Conservation (phyloP, 208 protist genomes). For the Histomonas meleagridis region DNA sequence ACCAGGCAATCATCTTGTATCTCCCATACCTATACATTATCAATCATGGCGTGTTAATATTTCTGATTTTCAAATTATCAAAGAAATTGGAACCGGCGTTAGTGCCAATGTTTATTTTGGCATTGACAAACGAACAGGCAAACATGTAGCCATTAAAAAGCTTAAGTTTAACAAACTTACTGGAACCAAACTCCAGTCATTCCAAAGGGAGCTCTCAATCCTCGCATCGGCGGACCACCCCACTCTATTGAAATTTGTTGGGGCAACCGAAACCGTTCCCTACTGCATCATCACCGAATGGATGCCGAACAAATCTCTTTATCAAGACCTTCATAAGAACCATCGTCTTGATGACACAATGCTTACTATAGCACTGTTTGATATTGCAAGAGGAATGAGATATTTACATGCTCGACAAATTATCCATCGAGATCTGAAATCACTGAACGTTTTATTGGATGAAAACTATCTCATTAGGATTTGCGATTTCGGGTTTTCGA, state of each 20-base stretch:
- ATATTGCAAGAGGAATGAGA: not conserved
- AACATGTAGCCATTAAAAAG: not conserved
- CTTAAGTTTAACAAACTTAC: not conserved
- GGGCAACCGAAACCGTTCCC: not conserved
- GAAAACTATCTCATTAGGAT: not conserved
- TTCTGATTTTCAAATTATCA: not conserved
- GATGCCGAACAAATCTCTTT: not conserved
- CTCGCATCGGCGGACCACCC: not conserved
- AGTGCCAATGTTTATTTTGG: not conserved
- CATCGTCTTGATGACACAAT: not conserved
- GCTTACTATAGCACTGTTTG: not conserved
- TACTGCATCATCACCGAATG: not conserved
- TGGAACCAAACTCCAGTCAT: not conserved
- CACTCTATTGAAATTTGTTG: not conserved
- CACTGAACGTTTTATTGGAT: not conserved
- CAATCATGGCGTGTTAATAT: not conserved
- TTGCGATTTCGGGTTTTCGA: not conserved
- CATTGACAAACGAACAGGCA: not conserved
- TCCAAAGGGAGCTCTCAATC: not conserved
- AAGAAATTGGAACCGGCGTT: not conserved
- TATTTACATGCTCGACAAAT: not conserved
- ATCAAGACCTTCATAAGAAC: not conserved
- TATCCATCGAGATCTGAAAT: not conserved
- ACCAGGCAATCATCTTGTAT: not conserved
- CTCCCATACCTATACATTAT: not conserved